Evolutionary conservation across 345 rosid genomes (phyloP).

Genomic region (Hibiscus syriacus): DNA sequence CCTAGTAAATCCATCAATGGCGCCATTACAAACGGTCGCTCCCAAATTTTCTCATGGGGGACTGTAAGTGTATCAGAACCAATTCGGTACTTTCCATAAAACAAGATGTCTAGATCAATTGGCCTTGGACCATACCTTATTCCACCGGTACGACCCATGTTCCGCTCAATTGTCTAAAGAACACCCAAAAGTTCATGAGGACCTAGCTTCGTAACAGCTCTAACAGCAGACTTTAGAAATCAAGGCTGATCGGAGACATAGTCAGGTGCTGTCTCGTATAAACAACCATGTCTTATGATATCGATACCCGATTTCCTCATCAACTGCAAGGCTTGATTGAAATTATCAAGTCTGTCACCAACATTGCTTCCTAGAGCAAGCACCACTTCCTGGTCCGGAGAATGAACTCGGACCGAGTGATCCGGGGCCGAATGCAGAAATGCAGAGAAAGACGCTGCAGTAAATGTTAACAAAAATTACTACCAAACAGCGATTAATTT

Average conservation of each 20-base stretch:
- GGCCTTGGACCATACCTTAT: constrained; percentile 84
- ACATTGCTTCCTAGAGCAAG: constrained; percentile 92
- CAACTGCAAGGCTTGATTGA: constrained; percentile 52
- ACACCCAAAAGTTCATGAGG: constrained; percentile 66
- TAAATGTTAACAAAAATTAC: background rate
- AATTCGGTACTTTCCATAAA: constrained; percentile 62
- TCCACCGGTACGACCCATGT: constrained; percentile 71
- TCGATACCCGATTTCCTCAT: constrained; percentile 58
- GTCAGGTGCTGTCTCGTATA: constrained; percentile 86
- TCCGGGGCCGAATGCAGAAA: constrained; percentile 31
- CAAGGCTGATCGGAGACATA: constrained; percentile 82
- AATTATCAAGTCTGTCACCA: constrained; percentile 61
- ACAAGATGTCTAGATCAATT: constrained; percentile 81
- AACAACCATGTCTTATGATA: constrained; percentile 63
- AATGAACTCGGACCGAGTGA: constrained; percentile 38
- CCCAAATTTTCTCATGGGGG: constrained; percentile 89
- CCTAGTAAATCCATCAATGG: constrained; percentile 86
- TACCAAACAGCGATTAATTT: constrained; percentile 7
- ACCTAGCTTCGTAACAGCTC: constrained; percentile 70
- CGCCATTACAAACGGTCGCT: constrained; percentile 88
- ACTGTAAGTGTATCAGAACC: constrained; percentile 50
- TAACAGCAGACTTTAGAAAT: constrained; percentile 80
- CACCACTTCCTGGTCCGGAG: constrained; percentile 68
- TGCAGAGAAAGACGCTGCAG: constrained; percentile 30
- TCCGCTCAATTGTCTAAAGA: constrained; percentile 72